phyloP scores from a whole-genome alignment of 2,329 filamentous ascomycete genomes.

The Xylaria sp. region DNA sequence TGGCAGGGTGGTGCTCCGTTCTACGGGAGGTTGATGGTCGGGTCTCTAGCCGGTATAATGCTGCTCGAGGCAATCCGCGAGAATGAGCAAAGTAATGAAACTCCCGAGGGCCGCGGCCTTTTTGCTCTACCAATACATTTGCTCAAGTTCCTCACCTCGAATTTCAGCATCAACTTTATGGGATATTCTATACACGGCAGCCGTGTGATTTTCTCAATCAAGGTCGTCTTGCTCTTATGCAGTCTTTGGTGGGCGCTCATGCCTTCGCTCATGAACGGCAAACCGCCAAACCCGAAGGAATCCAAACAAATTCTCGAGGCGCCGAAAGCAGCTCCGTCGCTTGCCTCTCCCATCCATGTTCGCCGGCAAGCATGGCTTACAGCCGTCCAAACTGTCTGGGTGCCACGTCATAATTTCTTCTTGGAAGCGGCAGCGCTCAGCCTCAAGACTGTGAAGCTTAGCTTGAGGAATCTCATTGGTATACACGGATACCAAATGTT shows the following conservation, averaged over 20 bases:
- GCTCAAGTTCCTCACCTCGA: constrained; percentile 60
- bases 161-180: constrained; percentile 63
- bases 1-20: constrained; percentile 68
- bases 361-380: constrained; percentile 92
- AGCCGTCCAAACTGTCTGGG: constrained; percentile 90
- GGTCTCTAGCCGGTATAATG: constrained; percentile 92
- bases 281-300: constrained; percentile 63
- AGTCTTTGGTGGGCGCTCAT: constrained; percentile 66
- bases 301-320: constrained; percentile 52
- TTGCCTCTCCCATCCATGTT: constrained; percentile 85
- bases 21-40: constrained; percentile 87
- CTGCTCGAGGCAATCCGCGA: constrained; percentile 82
- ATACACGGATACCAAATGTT: constrained; percentile 80
- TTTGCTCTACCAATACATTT: constrained; percentile 71
- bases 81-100: constrained; percentile 72
- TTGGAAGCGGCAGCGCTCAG: constrained; percentile 85
- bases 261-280: constrained; percentile 65
- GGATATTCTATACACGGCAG: constrained; percentile 63
- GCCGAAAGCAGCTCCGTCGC: constrained; percentile 70
- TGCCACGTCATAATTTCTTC: constrained; percentile 86
- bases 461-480: constrained; percentile 81
- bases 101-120: constrained; percentile 73
- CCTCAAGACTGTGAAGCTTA: constrained; percentile 84
- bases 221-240: constrained; percentile 64
- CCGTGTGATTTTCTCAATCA: constrained; percentile 63